Evolutionary conservation across 371 early-diverging fungal genomes (phyloP), one percentile per base, ranked within the genome.

Genomic region (Mortierella sp.): DNA sequence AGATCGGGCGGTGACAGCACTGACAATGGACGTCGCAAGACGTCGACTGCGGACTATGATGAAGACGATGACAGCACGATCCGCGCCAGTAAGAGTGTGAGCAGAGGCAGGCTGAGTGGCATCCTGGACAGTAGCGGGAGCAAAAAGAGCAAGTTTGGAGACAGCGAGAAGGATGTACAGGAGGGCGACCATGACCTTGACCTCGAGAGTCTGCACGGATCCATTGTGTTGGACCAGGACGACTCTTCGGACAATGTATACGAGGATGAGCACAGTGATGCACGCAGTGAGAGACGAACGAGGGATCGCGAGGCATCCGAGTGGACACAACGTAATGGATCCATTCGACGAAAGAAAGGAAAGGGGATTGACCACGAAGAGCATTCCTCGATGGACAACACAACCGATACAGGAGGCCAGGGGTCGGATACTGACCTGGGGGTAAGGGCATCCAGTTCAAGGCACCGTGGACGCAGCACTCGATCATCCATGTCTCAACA

Each of bases 151-250:
- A 30, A n/a, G n/a, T 30, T 39, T 18, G 54, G 64, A 6, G 38
- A n/a, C 12, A 39, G 31, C 18, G n/a, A 23, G 21, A 54, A 18
- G 19, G 16, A 43, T 24, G 24, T 21, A 16, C 14, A 7, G 30
- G 38, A 61, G 18, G 30, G 52, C 21, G 71, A 65, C 21, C 78
- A 76, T 21, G 78, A 70, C 39, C 58, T 76, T 0, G 78, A 76
- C 24, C 67, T 76, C 3, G 78, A 76, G 49, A 76, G 78, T 39
- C 21, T 76, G 38, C 66, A 76, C 48, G 78, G 78, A 2, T 70
- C 78, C 18, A 76, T 76, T 34, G 63, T 76, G 10, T 76, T 76
- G 38, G 59, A 64, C 31, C 50, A 54, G 1, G 58, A 16, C 13
- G 54, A 48, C 19, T 18, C 31, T 23, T 16, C 18, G 18, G 49